These are phyloP conservation scores for Haplosporangium gracile DNA, from an alignment of 192 early-diverging fungal species.

Conservation along the genomic window DNA sequence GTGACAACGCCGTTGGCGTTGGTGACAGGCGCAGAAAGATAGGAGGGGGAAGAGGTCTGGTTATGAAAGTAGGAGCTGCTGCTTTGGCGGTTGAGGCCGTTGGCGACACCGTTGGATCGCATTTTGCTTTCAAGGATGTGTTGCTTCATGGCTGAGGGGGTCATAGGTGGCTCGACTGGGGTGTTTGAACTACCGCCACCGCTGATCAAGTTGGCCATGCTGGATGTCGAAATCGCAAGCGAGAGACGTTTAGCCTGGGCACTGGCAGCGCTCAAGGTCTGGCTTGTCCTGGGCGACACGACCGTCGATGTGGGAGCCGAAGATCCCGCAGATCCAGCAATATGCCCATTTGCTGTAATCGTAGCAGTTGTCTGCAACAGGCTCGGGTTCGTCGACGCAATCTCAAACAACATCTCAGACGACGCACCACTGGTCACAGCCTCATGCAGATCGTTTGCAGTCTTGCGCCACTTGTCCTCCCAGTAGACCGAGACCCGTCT, in stretches of 20 bases:
- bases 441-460: conserved; percentile 48
- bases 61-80: conserved; percentile 15
- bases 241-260: conserved; percentile 29
- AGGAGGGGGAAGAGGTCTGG: background rate
- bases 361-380: background rate
- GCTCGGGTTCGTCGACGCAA: conserved; percentile 10
- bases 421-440: conserved; percentile 45
- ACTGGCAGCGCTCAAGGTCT: conserved; percentile 1
- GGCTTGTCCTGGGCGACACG: conserved; percentile 28
- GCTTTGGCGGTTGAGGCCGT: conserved; percentile 13
- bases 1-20: conserved; percentile 29
- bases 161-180: conserved; percentile 12
- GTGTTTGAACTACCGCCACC: background rate
- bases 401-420: conserved; percentile 45
- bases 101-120: conserved; percentile 14
- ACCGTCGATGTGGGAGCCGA: background rate
- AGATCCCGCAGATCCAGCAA: background rate
- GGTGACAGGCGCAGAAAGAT: background rate
- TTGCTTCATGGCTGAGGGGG: conserved; percentile 36
- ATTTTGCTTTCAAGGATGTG: conserved; percentile 34
- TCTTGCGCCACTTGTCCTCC: conserved; percentile 58
- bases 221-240: conserved; percentile 29
- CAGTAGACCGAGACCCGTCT: conserved; percentile 50
- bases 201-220: conserved; percentile 4
- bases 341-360: background rate